Evolutionary conservation across 2,329 filamentous ascomycete species (phyloP).

Genomic region (Parastagonospora avenae): DNA sequence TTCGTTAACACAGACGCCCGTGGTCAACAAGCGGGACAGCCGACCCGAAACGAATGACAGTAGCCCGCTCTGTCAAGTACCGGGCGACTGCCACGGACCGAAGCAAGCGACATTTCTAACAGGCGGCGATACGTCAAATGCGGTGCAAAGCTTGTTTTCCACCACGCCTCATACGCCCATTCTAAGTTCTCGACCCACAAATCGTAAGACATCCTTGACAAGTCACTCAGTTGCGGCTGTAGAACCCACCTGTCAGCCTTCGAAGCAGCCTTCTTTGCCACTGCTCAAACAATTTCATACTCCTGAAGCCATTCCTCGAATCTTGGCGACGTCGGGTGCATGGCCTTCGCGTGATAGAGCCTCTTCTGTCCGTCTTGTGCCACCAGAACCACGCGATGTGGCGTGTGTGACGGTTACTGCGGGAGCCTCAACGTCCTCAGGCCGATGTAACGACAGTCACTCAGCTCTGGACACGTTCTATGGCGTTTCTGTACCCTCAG

Average conservation of each 20-base stretch:
- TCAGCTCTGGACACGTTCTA: conserved; percentile 29
- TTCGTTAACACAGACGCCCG: conserved; percentile 12
- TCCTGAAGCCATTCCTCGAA: conserved; percentile 9
- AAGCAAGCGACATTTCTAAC: neutral
- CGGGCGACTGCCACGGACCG: neutral
- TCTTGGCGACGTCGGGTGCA: conserved; percentile 14
- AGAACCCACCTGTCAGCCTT: conserved; percentile 9
- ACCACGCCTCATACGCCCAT: conserved; percentile 1
- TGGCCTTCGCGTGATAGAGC: conserved; percentile 17
- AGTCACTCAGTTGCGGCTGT: conserved; percentile 10
- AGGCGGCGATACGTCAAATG: conserved; percentile 1
- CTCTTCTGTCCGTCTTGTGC: conserved; percentile 21
- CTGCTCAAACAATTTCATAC: conserved; percentile 3
- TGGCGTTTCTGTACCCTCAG: conserved; percentile 24
- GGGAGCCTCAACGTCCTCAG: conserved; percentile 14
- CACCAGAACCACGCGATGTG: conserved; percentile 28
- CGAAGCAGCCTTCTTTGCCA: conserved; percentile 4
- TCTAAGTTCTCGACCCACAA: conserved; percentile 14
- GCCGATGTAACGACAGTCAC: conserved; percentile 20
- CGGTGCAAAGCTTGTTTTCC: conserved; percentile 1
- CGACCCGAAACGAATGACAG: conserved; percentile 6
- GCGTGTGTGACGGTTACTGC: conserved; percentile 15
- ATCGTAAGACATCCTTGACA: conserved; percentile 11
- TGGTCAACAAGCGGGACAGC: conserved; percentile 9
- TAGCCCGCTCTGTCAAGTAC: conserved; percentile 4